Conservation (phyloP, 176 grass and related monocot genomes). For the Eleusine coracana region DNA sequence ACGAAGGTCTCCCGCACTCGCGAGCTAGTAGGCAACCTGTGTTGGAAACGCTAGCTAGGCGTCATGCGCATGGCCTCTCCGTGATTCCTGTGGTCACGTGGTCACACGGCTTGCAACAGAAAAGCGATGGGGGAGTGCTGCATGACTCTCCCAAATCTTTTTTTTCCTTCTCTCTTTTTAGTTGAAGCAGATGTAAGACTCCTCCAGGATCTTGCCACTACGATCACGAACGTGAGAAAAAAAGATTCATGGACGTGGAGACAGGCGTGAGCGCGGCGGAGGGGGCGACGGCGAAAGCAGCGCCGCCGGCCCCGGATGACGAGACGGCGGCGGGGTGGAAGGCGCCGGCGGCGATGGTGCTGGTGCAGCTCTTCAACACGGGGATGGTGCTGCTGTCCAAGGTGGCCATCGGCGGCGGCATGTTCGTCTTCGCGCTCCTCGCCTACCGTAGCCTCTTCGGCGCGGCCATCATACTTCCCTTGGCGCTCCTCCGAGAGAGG, state of each 20-base stretch:
- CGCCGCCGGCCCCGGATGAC: neutral
- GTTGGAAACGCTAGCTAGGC: too few species aligned
- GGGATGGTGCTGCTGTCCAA: slow-evolving; percentile 61
- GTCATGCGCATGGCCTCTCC: too few species aligned
- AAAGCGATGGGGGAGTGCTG: too few species aligned
- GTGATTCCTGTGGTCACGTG: too few species aligned
- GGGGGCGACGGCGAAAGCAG: too few species aligned
- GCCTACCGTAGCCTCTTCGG: slow-evolving; percentile 49
- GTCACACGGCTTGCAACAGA: too few species aligned
- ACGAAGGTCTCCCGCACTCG: too few species aligned
- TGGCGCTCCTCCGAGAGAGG: slow-evolving; percentile 40
- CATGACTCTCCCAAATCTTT: too few species aligned
- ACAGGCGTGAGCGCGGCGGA: neutral
- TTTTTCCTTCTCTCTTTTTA: too few species aligned
- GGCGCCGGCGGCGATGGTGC: slow-evolving; percentile 41
- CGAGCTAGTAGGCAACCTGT: too few species aligned
- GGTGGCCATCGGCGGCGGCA: slow-evolving; percentile 39
- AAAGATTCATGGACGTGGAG: neutral
- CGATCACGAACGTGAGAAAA: neutral
- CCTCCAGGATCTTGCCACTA: too few species aligned
- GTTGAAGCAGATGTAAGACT: too few species aligned
- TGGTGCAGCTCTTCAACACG: slow-evolving; percentile 46
- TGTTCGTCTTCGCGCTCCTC: slow-evolving; percentile 52
- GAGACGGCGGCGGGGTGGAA: slow-evolving; percentile 27
- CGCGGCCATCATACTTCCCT: slow-evolving; percentile 39